Conservation (phyloP, 83 land plant species). For the Picea engelmannii region DNA sequence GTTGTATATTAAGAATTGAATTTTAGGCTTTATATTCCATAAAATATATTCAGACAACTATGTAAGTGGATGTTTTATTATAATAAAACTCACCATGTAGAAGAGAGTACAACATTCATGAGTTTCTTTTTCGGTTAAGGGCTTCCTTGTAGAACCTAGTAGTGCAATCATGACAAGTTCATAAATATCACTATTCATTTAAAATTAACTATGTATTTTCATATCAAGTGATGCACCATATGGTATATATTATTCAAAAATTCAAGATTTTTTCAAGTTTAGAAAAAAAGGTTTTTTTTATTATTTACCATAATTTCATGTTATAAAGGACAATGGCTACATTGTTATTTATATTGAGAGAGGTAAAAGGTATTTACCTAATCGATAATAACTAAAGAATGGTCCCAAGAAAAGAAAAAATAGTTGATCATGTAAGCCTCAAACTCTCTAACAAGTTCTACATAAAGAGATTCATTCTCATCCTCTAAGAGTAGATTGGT, state of each 20-base stretch:
- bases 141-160: constrained; percentile 26
- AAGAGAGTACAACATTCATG: constrained; percentile 26
- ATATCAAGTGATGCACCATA: too few species aligned
- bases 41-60: background rate
- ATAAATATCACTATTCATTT: background rate
- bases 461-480: constrained; percentile 2
- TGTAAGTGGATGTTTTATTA: background rate
- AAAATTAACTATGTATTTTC: background rate
- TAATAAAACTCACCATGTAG: constrained; percentile 21
- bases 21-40: background rate
- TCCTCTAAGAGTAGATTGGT: background rate
- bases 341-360: too few species aligned
- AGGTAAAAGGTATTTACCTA: constrained; percentile 29
- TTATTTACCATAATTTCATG: background rate
- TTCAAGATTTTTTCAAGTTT: background rate
- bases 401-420: constrained; percentile 44
- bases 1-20: background rate
- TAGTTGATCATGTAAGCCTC: constrained; percentile 38
- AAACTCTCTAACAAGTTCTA: constrained; percentile 26
- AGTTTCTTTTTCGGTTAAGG: constrained; percentile 15
- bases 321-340: background rate
- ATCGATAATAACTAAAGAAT: constrained; percentile 22
- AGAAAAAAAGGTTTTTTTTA: background rate
- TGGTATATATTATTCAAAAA: too few species aligned
- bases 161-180: background rate